phyloP scores from a whole-genome alignment of 164 flowering plant species.

The Nymphaea colorata region DNA sequence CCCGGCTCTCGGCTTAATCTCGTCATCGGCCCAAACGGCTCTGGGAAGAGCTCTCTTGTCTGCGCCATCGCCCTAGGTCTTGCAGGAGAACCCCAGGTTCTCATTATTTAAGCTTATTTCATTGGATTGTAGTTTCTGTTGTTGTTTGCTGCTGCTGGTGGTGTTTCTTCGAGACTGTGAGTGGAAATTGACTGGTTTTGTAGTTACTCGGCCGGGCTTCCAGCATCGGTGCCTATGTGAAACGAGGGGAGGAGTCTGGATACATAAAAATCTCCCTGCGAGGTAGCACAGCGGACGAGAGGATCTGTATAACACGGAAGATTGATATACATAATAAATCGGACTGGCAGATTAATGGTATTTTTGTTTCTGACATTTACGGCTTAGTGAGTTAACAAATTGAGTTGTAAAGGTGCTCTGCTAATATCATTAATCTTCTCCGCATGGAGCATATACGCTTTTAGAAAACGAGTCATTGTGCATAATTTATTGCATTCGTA shows the following conservation, averaged over 20 bases:
- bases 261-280: conserved; percentile 55
- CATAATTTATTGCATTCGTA: too few species aligned
- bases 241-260: conserved; percentile 84
- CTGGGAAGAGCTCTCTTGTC: conserved; percentile 92
- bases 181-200: not conserved
- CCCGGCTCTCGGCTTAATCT: conserved; percentile 83
- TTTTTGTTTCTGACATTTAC: not conserved
- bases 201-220: conserved; percentile 90
- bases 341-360: conserved; percentile 89
- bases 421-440: too few species aligned
- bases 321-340: conserved; percentile 73
- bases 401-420: too few species aligned
- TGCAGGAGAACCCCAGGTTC: conserved; percentile 93
- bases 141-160: not conserved
- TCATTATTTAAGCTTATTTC: not conserved
- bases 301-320: conserved; percentile 47
- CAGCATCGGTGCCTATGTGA: conserved; percentile 89
- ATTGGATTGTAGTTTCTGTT: not conserved
- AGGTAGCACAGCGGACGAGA: conserved; percentile 41
- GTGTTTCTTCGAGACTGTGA: not conserved
- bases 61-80: conserved; percentile 97
- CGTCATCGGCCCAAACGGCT: conserved; percentile 93
- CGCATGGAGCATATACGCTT: too few species aligned
- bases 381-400: too few species aligned
- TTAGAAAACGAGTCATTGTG: too few species aligned